phyloP scores from a whole-genome alignment of 352 stramenopile species.

The Phytophthora palmivora region DNA sequence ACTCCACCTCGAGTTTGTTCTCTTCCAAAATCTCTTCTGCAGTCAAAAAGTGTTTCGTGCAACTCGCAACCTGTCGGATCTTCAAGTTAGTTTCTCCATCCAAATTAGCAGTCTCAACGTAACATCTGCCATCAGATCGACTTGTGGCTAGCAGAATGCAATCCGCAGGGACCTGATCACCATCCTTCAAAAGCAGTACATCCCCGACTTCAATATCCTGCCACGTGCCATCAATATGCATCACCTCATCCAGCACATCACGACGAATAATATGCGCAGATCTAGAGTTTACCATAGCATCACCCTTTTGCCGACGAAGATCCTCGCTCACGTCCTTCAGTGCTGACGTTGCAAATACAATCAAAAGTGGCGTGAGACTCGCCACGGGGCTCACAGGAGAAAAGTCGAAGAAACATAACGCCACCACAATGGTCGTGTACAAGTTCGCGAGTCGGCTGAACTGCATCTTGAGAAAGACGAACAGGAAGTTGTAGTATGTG shows the following conservation, averaged over 20 bases:
- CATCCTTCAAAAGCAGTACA: constrained; percentile 81
- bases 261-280: constrained; percentile 75
- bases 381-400: constrained; percentile 85
- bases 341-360: constrained; percentile 90
- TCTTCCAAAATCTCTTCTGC: constrained; percentile 78
- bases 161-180: constrained; percentile 84
- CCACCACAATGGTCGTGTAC: constrained; percentile 90
- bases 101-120: constrained; percentile 88
- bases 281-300: constrained; percentile 83
- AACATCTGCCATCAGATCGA: constrained; percentile 76
- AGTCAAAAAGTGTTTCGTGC: constrained; percentile 79
- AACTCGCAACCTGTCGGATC: constrained; percentile 80
- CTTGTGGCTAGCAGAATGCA: constrained; percentile 84
- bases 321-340: constrained; percentile 90
- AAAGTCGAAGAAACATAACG: constrained; percentile 91
- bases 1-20: constrained; percentile 74
- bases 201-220: constrained; percentile 89
- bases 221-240: constrained; percentile 79
- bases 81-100: constrained; percentile 92
- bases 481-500: constrained; percentile 91
- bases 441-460: constrained; percentile 90
- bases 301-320: constrained; percentile 77
- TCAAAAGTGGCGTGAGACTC: constrained; percentile 85
- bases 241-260: constrained; percentile 58
- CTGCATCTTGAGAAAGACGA: constrained; percentile 91